A percentile compares a stretch with the other conserved stretches of the same genome.
Conservation (phyloP, 148 eudicot genomes). For the Gaultheria prostrata region DNA sequence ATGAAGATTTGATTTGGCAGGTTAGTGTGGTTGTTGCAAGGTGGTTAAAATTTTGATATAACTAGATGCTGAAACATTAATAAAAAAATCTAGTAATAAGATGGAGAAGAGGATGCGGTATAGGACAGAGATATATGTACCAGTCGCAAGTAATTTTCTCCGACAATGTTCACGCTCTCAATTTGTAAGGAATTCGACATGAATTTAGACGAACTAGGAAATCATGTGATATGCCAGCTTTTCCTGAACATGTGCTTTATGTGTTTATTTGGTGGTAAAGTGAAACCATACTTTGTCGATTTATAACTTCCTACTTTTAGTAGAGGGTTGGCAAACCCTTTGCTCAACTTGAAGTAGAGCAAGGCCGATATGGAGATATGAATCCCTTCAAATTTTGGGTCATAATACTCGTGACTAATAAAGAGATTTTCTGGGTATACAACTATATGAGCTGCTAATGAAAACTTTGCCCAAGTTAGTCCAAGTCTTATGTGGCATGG, state of each 20-base stretch:
- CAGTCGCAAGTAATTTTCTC: neutral
- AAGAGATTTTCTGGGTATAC: neutral
- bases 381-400: neutral
- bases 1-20: slow-evolving; percentile 96
- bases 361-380: neutral
- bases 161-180: neutral
- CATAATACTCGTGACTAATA: neutral
- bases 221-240: neutral
- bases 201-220: neutral
- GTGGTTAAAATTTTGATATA: slow-evolving; percentile 1
- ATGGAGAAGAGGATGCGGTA: neutral
- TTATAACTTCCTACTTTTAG: too few species aligned
- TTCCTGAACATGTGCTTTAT: neutral
- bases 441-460: neutral
- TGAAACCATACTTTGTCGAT: neutral
- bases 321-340: neutral
- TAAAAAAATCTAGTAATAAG: neutral
- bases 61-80: neutral
- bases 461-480: neutral
- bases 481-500: neutral
- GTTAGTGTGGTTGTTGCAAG: slow-evolving; percentile 31
- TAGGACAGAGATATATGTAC: neutral
- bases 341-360: neutral
- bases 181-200: neutral
- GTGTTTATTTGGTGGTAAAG: neutral